Evolutionary conservation across 106 monocot species (phyloP).

Genomic region (Narthecium ossifragum): DNA sequence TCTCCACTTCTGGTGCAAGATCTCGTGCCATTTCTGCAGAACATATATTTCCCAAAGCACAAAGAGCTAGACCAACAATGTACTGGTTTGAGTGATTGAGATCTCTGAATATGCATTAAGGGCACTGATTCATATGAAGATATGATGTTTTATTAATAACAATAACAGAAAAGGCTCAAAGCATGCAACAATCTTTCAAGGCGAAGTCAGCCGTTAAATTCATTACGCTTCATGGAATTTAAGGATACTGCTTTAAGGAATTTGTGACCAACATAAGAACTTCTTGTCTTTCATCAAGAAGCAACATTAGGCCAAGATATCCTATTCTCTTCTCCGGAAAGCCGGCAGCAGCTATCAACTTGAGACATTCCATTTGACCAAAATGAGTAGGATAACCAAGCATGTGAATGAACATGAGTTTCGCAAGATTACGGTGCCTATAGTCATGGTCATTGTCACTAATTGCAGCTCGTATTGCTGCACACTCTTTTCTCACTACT

Average conservation of each 20-base stretch:
- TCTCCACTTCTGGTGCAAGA: slow-evolving; percentile 95
- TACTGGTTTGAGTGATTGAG: slow-evolving; percentile 95
- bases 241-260: slow-evolving; percentile 98
- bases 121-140: background rate
- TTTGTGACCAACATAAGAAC: slow-evolving; percentile 99
- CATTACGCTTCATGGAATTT: background rate
- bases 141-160: no score
- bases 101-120: slow-evolving; percentile 68
- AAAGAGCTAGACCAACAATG: slow-evolving; percentile 92
- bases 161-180: background rate
- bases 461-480: slow-evolving; percentile 90
- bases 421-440: slow-evolving; percentile 92
- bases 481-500: slow-evolving; percentile 98
- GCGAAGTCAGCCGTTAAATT: no score
- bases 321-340: slow-evolving; percentile 98
- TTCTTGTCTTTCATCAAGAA: slow-evolving; percentile 99
- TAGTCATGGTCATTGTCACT: slow-evolving; percentile 98
- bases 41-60: slow-evolving; percentile 97
- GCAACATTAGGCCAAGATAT: slow-evolving; percentile 96
- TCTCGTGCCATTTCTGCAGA: slow-evolving; percentile 99
- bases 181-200: no score
- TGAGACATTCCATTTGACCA: slow-evolving; percentile 99
- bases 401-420: slow-evolving; percentile 99
- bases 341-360: slow-evolving; percentile 83
- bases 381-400: slow-evolving; percentile 94